These are phyloP conservation scores for Penicillium maclennaniae DNA, from an alignment of 495 filamentous ascomycete species.

Conservation along the genomic window DNA sequence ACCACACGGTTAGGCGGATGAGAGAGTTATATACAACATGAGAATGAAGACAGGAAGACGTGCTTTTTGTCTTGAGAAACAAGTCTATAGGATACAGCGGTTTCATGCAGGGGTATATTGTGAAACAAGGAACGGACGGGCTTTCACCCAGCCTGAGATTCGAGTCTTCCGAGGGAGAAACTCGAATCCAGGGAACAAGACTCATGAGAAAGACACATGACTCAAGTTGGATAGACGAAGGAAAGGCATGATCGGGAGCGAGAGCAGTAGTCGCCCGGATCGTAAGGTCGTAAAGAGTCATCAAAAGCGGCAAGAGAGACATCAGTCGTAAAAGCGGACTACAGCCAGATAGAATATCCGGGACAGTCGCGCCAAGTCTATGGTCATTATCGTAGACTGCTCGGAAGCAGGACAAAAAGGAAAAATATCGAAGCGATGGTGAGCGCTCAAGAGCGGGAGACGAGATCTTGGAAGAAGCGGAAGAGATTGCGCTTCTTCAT, in stretches of 20 bases:
- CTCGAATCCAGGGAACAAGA: background rate
- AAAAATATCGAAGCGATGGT: slow-evolving; percentile 5
- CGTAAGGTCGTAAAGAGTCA: slow-evolving; percentile 34
- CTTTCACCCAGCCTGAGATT: background rate
- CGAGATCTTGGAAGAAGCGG: slow-evolving; percentile 45
- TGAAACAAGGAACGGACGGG: slow-evolving; percentile 18
- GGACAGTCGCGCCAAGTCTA: slow-evolving; percentile 12
- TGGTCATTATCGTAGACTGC: slow-evolving; percentile 30
- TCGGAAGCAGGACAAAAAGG: slow-evolving; percentile 6
- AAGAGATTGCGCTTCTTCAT: slow-evolving; percentile 45
- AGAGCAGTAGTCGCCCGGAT: slow-evolving; percentile 40
- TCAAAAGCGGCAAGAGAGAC: slow-evolving; percentile 21
- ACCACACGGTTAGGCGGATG: background rate
- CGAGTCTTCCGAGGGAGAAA: background rate
- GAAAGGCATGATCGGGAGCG: slow-evolving; percentile 35
- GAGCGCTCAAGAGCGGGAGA: slow-evolving; percentile 28
- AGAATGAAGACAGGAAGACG: background rate
- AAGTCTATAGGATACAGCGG: background rate
- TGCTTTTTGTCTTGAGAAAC: background rate
- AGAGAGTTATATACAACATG: background rate
- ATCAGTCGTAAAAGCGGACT: slow-evolving; percentile 34
- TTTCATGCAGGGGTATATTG: slow-evolving; percentile 11
- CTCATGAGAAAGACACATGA: slow-evolving; percentile 3
- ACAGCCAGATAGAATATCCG: background rate
- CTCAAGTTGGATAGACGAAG: slow-evolving; percentile 25